Base-by-base conservation (phyloP, 768 basidiomycete genomes). In the Lentinus tigrinus region DNA sequence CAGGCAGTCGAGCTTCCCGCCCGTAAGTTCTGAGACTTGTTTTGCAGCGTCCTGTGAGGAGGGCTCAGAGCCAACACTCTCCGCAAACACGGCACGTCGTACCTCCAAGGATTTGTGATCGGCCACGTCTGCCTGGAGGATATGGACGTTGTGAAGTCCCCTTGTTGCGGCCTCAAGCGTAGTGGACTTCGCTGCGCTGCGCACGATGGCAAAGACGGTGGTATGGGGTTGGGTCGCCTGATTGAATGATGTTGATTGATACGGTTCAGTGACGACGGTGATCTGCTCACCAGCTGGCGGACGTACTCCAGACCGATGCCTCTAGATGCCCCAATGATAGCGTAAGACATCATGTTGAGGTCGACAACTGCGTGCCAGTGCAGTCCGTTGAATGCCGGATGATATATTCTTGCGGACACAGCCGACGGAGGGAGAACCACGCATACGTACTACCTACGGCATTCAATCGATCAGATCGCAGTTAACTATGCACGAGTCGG, bases 81-180 rank as follows among this genome's bases (percentile, higher is more conserved):
- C n/a, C 24, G 10, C 3, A 19, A 38, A 17, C 40, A 31, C 11
- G 31, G 31, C 31, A 31, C 6, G 6, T 13, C 31, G 31, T 46
- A 71, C 77, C 63, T 71, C 63, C 43, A 78, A 49, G 1, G 70
- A 63, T 8, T 34, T 31, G 34, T 46, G 50, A 49, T 75, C 66
- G 2, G 68, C 72, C 24, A 79, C 67, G 56, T 80, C 77, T 3
- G 70, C 72, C 56, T 74, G 57, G 24, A 79, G 17, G 10, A 76
- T 49, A 48, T 72, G 67, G 6, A 80, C 58, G 46, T 76, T 74
- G 6, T 48, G 24, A 17, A 47, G 49, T 10, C 31, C 36, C 10
- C 39, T 37, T 16, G 53, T 37, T 11, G 46, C 7, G 3, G 31
- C 28, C 6, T 65, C 37, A n/a, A 65, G 57, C 13, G 61, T 48